Percentiles rank a stretch among this genome's conserved stretches.
These are phyloP conservation scores for Globisporangium mamillatum DNA, from an alignment of 352 stramenopile species.

Conservation along the genomic window DNA sequence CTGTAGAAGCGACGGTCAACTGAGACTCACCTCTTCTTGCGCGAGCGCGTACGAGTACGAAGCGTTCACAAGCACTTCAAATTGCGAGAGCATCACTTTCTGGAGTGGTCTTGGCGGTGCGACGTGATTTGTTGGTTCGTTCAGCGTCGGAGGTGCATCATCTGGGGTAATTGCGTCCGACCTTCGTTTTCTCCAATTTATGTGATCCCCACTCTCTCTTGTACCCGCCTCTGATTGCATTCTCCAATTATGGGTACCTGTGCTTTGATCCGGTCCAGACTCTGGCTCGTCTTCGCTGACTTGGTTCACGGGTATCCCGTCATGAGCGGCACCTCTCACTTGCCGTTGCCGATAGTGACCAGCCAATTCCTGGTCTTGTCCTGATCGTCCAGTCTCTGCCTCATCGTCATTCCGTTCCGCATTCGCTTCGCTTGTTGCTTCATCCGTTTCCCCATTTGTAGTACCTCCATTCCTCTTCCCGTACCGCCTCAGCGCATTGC, in stretches of 20 bases:
- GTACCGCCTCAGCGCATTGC: constrained; percentile 2
- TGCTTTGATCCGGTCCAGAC: neutral
- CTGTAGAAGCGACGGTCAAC: neutral
- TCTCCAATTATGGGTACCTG: neutral
- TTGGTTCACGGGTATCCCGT: neutral
- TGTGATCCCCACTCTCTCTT: neutral
- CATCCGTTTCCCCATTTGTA: neutral
- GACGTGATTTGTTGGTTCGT: neutral
- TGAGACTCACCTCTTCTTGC: neutral
- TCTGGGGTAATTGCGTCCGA: neutral
- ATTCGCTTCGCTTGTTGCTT: neutral
- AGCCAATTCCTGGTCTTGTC: neutral
- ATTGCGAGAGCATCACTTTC: neutral
- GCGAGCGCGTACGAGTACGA: constrained; percentile 6
- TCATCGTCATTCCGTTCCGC: neutral
- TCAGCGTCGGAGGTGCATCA: neutral
- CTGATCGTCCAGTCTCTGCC: neutral
- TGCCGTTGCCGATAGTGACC: no score
- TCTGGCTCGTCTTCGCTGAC: neutral
- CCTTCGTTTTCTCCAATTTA: neutral
- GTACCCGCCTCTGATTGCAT: neutral
- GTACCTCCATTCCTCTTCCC: neutral
- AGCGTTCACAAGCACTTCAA: constrained; percentile 2
- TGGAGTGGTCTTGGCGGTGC: neutral
- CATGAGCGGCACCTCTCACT: neutral